Base-by-base conservation (phyloP, 2,329 filamentous ascomycete species). In the Sporothrix schenckii region DNA sequence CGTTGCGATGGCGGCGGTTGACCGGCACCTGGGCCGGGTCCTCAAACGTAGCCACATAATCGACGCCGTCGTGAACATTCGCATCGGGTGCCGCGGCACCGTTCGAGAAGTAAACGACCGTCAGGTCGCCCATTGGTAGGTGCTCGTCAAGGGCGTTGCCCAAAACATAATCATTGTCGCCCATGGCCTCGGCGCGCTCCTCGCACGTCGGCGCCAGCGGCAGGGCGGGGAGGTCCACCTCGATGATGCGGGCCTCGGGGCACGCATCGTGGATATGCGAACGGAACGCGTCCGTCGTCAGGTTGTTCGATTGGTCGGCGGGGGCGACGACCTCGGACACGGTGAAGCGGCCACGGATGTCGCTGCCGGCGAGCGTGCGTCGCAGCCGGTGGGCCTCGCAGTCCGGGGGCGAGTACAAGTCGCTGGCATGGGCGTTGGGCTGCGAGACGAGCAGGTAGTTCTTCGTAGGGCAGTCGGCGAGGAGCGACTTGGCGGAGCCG, bases 391-490 rank as follows among this genome's bases (percentile, higher is more conserved):
- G 80, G 83, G 86, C 77, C 83, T 87, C 83, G 83, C 83, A 71
- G 73, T 82, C 81, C 77, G 79, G 80, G 77, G 75, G 76, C 71
- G 82, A 81, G 74, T 82, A 80, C 76, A 94, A 89, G 79, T 97
- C 92, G 73, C 84, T 83, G 54, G 88, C 86, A 74, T 89, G 88
- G 70, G 93, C 84, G 74, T 91, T 91, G 13, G 91, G 89, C 78
- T 97, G 93, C 41, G 88, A 87, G 72, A 96, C 86, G 74, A 97
- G 79, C 70, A 96, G 82, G 81, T 97, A 97, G 75, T 86, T 86
- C 66, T 89, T 85, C 24, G 91, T 93, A 2, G 91, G 90, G 80
- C 93, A 97, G 69, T 81, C 80, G 52, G 84, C 82, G 34, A 97
- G 86, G 66, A 89, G 77, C n/a, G 80, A 74, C 72, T 83, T 81